Base-by-base conservation (phyloP, 495 filamentous ascomycete species). In the Penicillium egyptiacum region DNA sequence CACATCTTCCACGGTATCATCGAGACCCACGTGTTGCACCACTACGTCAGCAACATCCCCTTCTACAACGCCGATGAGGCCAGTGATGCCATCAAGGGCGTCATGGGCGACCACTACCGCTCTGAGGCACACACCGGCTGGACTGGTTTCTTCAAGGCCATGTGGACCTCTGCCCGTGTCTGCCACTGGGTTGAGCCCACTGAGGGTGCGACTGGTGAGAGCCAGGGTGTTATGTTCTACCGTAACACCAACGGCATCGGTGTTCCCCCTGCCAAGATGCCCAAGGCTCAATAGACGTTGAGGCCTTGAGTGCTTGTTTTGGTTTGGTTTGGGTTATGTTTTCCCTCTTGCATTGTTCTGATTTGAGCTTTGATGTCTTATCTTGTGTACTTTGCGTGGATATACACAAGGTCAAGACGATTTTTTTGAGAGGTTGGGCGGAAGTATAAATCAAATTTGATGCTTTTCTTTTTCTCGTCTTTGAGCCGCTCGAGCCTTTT, bases 241-340 rank as follows among this genome's bases (percentile, higher is more conserved):
- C 74, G 80, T 56, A 84, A 84, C 80, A 78, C 81, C 59, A 98
- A 96, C 73, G 85, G 85, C 17, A 69, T 90, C 20, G 89, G 90
- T 48, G 69, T 82, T 47, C 77, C 81, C 64, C 89, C 90, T 5
- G 50, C 73, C 62, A 83, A 84, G 72, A 62, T 73, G 30, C 60
- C 72, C 62, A 74, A 75, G 68, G 72, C 28, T 22, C 26, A 39
- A 26, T 46, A 33, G 56, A 50, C 39, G 25, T 41, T 37, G 43
- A 39, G 5, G 0, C 35, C 6, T 50, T 50, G 50, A 56, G 45
- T 40, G 39, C 23, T 26, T 52, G 23, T 57, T 46, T 25, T 22
- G 9, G 3, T 22, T 23, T 5, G 33, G 4, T 28, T 41, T 4
- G 2, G 10, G 6, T 37, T 1, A 28, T 25, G 17, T 40, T 28